Conservation (phyloP, 2,329 filamentous ascomycete genomes). For the Exserohilum turcica region DNA sequence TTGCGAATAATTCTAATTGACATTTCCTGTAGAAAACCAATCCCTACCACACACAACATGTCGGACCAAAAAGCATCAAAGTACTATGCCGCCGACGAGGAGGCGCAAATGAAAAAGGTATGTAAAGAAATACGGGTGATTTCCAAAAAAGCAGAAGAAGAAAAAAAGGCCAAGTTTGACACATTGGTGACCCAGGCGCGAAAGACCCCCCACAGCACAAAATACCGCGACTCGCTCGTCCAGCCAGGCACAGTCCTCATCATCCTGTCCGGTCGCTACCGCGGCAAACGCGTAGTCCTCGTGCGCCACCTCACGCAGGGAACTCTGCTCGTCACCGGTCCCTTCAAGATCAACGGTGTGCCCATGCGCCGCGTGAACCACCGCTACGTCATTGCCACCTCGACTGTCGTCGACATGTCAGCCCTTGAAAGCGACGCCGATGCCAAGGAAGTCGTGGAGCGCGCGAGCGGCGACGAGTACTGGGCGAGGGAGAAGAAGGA, state of each 20-base stretch:
- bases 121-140: too few relatives aligned
- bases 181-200: conserved; percentile 72
- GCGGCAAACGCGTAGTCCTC: conserved; percentile 98
- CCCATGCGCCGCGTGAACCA: conserved; percentile 91
- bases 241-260: conserved; percentile 90
- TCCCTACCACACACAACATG: too few relatives aligned
- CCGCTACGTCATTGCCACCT: conserved; percentile 90
- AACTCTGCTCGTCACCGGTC: conserved; percentile 96
- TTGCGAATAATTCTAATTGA: not conserved
- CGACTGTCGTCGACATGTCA: conserved; percentile 78
- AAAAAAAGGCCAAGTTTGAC: too few relatives aligned
- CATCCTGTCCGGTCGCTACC: conserved; percentile 98
- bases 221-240: conserved; percentile 85
- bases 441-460: conserved; percentile 61
- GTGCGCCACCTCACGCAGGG: conserved; percentile 96
- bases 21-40: too few relatives aligned
- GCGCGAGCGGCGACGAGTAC: conserved; percentile 83
- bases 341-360: conserved; percentile 99
- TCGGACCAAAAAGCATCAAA: conserved; percentile 81
- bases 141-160: too few relatives aligned
- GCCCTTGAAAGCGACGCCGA: conserved; percentile 69
- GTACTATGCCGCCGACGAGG: conserved; percentile 97
- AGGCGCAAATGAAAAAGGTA: conserved; percentile 90
- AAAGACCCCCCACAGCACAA: conserved; percentile 88
- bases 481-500: conserved; percentile 93